phyloP scores from a whole-genome alignment of 768 basidiomycete genomes.

The Naganishia friedmannii region DNA sequence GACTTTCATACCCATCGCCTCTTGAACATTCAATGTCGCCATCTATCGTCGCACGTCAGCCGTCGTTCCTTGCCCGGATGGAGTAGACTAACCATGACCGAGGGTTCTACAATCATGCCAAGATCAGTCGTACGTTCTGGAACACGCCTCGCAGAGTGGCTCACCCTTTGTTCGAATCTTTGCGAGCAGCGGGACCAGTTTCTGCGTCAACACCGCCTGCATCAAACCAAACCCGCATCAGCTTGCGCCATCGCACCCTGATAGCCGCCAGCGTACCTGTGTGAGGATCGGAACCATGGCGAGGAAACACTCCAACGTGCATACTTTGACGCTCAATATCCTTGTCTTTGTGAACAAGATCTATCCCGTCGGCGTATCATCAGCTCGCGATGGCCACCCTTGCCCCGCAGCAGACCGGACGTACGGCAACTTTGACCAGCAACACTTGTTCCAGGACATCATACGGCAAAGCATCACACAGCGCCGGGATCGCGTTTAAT shows the following conservation, averaged over 20 bases:
- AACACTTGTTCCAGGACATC: conserved; percentile 86
- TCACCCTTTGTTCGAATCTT: conserved; percentile 82
- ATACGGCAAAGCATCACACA: conserved; percentile 93
- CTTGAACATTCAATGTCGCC: conserved; percentile 83
- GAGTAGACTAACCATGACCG: conserved; percentile 69
- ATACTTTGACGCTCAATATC: conserved; percentile 82
- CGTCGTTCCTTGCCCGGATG: background rate
- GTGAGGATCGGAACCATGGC: conserved; percentile 51
- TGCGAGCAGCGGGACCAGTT: conserved; percentile 86
- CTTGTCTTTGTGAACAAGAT: conserved; percentile 90
- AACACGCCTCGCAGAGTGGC: background rate
- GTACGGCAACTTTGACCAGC: conserved; percentile 87
- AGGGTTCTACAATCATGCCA: conserved; percentile 62
- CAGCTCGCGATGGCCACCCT: conserved; percentile 16
- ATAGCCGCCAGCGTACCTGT: conserved; percentile 34
- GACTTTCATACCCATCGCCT: conserved; percentile 92
- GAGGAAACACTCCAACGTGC: conserved; percentile 50
- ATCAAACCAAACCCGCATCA: background rate
- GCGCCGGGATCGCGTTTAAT: conserved; percentile 72
- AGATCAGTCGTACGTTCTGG: conserved; percentile 8
- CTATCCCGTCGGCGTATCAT: conserved; percentile 53
- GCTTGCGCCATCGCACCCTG: background rate
- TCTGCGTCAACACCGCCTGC: conserved; percentile 74
- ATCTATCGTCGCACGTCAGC: conserved; percentile 57
- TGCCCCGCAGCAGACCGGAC: conserved; percentile 42